Evolutionary conservation across 495 filamentous ascomycete species (phyloP), one percentile per base, ranked within the genome.

Genomic region (Cairneyella variabilis): DNA sequence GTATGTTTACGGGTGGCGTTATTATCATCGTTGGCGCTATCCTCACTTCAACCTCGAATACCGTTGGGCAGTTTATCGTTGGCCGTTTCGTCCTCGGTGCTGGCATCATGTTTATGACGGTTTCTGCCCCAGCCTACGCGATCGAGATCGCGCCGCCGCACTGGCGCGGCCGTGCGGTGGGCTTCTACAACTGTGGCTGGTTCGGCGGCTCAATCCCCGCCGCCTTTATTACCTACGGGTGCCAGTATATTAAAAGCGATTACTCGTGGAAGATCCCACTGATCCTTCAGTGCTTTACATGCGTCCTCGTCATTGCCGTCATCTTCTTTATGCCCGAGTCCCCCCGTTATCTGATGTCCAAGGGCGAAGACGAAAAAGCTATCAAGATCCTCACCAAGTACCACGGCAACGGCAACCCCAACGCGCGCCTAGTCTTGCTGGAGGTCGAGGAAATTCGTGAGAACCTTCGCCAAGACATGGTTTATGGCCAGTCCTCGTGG

Each of bases 401-500:
- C 56, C 81, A 84, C 61, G 80, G 79, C 30, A 80, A 80, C 44
- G 73, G 75, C 21, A 68, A 82, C 50, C 71, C 66, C n/a, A 73
- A 74, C 56, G 73, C 78, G 17, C 71, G 68, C 27, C 72, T 84
- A 1, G 81, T 83, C 28, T 68, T 64, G 26, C 73, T 82, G n/a
- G 76, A 84, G 57, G 58, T 79, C 9, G 74, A 80, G 23, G 80
- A 83, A 70, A 81, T 82, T 73, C 69, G 67, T 43, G 79, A 83
- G 17, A 70, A 71, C 49, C 80, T 84, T 51, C 65, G 65, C 6
- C 56, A 71, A 14, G 78, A 82, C 53, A n/a, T n/a, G n/a, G 79
- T 76, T 48, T 72, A 80, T 39, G 78, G 81, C 62, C 76, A 77
- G 61, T 67, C 67, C 42, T 75, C 67, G 68, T 73, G 75, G 42